Percentiles rank a stretch among this genome's conserved stretches.
Conservation (phyloP, 2,329 filamentous ascomycete genomes). For the Epichloe aotearoae region DNA sequence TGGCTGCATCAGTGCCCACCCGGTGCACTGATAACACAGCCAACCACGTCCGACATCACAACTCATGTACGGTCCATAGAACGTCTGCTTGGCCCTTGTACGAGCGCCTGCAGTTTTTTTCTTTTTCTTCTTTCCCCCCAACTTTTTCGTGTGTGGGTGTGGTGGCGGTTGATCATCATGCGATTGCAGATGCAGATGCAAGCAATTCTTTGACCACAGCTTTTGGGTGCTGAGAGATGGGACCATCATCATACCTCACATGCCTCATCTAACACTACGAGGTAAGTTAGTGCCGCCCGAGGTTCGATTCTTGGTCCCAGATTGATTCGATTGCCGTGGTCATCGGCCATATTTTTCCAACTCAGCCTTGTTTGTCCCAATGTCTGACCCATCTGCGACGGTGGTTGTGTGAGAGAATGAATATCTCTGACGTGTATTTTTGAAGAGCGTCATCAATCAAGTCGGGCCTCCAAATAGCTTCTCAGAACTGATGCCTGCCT, state of each 20-base stretch:
- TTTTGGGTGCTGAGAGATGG: background rate
- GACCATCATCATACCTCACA: too few species aligned
- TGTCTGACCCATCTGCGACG: background rate
- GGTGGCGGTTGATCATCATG: too few species aligned
- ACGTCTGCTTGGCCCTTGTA: background rate
- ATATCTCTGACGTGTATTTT: background rate
- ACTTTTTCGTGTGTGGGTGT: too few species aligned
- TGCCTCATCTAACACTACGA: background rate
- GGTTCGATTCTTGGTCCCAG: background rate
- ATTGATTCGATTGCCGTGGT: background rate
- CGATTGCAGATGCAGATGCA: background rate
- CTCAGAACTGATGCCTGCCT: background rate
- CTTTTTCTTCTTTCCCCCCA: too few species aligned
- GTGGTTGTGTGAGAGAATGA: background rate
- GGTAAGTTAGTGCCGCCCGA: background rate
- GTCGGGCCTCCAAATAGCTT: background rate
- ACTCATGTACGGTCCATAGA: background rate
- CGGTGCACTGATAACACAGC: background rate
- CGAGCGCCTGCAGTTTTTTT: background rate
- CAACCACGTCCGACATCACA: slow-evolving; percentile 1
- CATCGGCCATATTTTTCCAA: background rate
- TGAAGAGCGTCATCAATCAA: background rate
- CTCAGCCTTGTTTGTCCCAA: background rate
- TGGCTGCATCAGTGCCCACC: background rate
- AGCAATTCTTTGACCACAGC: background rate